phyloP scores from a whole-genome alignment of 768 basidiomycete species.

The Amanita rimosa region DNA sequence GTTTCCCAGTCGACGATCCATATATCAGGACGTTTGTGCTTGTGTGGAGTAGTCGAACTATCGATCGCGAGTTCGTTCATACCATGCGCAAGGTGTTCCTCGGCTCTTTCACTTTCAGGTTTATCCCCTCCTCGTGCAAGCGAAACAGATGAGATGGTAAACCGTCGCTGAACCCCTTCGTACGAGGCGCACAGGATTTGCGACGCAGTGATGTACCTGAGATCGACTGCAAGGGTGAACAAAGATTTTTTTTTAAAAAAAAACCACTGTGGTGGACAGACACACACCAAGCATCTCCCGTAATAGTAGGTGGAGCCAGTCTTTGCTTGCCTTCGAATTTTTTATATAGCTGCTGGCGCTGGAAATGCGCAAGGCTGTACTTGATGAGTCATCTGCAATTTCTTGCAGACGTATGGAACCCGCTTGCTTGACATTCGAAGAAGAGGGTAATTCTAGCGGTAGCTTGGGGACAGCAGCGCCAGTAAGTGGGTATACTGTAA shows the following conservation, averaged over 20 bases:
- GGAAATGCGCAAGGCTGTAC: conserved; percentile 1
- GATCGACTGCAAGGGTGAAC: conserved; percentile 39
- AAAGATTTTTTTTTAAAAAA: too few species aligned
- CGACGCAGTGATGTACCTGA: conserved; percentile 52
- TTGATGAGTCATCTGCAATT: conserved; percentile 14
- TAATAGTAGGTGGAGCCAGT: conserved; percentile 61
- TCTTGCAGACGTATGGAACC: conserved; percentile 43
- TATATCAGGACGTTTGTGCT: conserved; percentile 19
- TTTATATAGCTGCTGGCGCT: conserved; percentile 9
- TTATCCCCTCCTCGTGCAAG: conserved; percentile 6
- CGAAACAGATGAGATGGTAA: conserved; percentile 40
- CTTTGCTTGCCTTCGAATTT: conserved; percentile 26
- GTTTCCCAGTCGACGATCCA: conserved; percentile 69
- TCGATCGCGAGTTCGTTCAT: background rate
- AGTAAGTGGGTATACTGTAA: conserved; percentile 38
- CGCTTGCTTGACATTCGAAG: conserved; percentile 40
- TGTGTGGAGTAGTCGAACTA: background rate
- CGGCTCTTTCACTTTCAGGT: background rate
- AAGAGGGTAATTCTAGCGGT: conserved; percentile 35
- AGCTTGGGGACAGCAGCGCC: conserved; percentile 22
- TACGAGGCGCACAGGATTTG: conserved; percentile 56
- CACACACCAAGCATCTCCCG: conserved; percentile 60
- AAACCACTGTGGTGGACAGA: conserved; percentile 6
- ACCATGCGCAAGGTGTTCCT: background rate
- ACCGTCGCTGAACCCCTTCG: conserved; percentile 48